Percentiles rank a stretch among this genome's conserved stretches.
phyloP scores from a whole-genome alignment of 495 filamentous ascomycete genomes.

The Xylaria acuta region DNA sequence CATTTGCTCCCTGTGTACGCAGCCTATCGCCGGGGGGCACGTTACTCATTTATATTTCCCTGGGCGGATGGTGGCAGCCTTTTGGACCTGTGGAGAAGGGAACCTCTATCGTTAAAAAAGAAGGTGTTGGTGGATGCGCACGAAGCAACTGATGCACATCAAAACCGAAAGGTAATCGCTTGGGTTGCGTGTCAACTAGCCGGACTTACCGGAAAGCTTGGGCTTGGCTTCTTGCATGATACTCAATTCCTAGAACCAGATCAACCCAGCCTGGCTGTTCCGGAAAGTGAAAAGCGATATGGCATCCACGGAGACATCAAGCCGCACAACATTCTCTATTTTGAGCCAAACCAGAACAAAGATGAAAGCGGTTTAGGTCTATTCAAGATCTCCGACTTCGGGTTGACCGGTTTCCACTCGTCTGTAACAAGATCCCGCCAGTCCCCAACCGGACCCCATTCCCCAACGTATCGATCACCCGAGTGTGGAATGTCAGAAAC shows the following conservation, averaged over 20 bases:
- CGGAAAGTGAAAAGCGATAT: not conserved
- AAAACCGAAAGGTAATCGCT: not conserved
- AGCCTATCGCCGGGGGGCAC: not conserved
- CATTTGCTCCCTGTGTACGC: not conserved
- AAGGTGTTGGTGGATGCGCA: not conserved
- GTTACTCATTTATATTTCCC: slow-evolving; percentile 4
- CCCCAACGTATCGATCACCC: not conserved
- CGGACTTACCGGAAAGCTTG: slow-evolving; percentile 5
- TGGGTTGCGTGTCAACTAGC: not conserved
- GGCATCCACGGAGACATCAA: slow-evolving; percentile 9
- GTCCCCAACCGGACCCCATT: not conserved
- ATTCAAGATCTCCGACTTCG: slow-evolving; percentile 11
- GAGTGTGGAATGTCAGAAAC: not conserved
- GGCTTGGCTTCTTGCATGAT: slow-evolving; percentile 9
- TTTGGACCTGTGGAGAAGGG: not conserved
- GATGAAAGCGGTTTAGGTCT: not conserved
- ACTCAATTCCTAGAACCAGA: not conserved
- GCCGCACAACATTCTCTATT: slow-evolving; percentile 4
- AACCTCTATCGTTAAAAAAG: not conserved
- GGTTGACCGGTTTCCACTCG: not conserved
- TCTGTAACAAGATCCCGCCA: not conserved
- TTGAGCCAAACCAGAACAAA: not conserved
- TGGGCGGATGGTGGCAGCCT: slow-evolving; percentile 9
- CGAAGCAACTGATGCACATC: not conserved
- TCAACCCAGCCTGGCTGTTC: not conserved